Percentiles rank a stretch among this genome's conserved stretches.
These are phyloP conservation scores for Alternaria burnsii DNA, from an alignment of 2,329 filamentous ascomycete species.

Conservation along the genomic window DNA sequence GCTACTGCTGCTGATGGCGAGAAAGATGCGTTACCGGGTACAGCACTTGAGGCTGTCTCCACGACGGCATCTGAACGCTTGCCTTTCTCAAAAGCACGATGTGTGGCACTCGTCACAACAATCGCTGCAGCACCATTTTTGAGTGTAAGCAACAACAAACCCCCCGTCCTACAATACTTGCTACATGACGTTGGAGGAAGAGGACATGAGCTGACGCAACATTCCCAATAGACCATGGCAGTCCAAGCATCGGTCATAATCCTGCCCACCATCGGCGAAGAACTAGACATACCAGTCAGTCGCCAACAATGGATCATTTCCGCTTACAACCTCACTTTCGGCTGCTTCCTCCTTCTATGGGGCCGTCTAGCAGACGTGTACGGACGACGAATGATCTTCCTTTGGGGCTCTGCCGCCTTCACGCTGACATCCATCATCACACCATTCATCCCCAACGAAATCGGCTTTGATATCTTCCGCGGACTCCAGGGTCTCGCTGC, in stretches of 20 bases:
- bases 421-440: constrained; percentile 66
- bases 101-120: constrained; percentile 39
- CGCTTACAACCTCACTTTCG: constrained; percentile 71
- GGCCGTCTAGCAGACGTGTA: constrained; percentile 73
- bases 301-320: constrained; percentile 73
- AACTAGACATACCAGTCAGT: constrained; percentile 65
- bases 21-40: neutral
- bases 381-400: constrained; percentile 71
- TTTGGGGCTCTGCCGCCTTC: constrained; percentile 70
- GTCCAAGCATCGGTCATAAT: constrained; percentile 69
- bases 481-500: constrained; percentile 73
- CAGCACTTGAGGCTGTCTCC: constrained; percentile 11
- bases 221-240: constrained; percentile 59
- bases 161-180: neutral
- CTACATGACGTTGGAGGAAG: no score
- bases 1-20: neutral
- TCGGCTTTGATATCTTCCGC: constrained; percentile 72
- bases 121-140: constrained; percentile 43
- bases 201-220: no score
- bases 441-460: constrained; percentile 72
- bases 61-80: constrained; percentile 18
- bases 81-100: constrained; percentile 44
- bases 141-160: constrained; percentile 33
- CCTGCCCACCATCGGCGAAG: constrained; percentile 67
- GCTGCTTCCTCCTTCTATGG: constrained; percentile 73